Evolutionary conservation across 2,329 filamentous ascomycete genomes (phyloP).

Genomic region (Nannizzia gypsea): DNA sequence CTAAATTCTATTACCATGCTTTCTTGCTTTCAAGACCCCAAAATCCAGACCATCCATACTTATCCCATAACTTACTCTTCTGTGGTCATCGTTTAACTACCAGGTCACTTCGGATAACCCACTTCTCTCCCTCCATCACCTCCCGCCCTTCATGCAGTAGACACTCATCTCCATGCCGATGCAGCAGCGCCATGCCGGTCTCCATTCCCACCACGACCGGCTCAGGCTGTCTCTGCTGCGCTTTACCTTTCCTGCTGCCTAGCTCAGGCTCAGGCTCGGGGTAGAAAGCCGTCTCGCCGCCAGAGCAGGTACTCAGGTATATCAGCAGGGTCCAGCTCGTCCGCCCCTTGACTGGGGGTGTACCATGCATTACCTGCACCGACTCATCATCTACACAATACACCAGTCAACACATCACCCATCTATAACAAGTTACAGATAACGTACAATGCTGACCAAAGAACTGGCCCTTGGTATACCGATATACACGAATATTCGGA

Average conservation of each 20-base stretch:
- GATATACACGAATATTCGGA: slow-evolving; percentile 78
- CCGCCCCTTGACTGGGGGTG: slow-evolving; percentile 42
- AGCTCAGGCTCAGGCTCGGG: slow-evolving; percentile 40
- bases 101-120: slow-evolving; percentile 77
- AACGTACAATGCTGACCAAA: slow-evolving; percentile 82
- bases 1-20: background rate
- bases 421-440: background rate
- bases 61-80: no score
- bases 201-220: slow-evolving; percentile 64
- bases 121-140: slow-evolving; percentile 72
- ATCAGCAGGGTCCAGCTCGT: slow-evolving; percentile 89
- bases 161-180: slow-evolving; percentile 81
- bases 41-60: no score
- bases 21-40: no score
- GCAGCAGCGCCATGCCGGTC: slow-evolving; percentile 73
- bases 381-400: slow-evolving; percentile 65
- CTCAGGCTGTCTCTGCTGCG: slow-evolving; percentile 35
- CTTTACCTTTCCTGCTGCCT: slow-evolving; percentile 31
- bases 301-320: slow-evolving; percentile 73
- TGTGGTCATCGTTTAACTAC: slow-evolving; percentile 28
- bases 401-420: background rate
- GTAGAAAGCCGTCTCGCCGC: slow-evolving; percentile 88
- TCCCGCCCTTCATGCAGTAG: slow-evolving; percentile 78
- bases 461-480: slow-evolving; percentile 75
- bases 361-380: slow-evolving; percentile 54